Evolutionary conservation across 352 stramenopile genomes (phyloP).

Genomic region (Globisporangium irregulare): DNA sequence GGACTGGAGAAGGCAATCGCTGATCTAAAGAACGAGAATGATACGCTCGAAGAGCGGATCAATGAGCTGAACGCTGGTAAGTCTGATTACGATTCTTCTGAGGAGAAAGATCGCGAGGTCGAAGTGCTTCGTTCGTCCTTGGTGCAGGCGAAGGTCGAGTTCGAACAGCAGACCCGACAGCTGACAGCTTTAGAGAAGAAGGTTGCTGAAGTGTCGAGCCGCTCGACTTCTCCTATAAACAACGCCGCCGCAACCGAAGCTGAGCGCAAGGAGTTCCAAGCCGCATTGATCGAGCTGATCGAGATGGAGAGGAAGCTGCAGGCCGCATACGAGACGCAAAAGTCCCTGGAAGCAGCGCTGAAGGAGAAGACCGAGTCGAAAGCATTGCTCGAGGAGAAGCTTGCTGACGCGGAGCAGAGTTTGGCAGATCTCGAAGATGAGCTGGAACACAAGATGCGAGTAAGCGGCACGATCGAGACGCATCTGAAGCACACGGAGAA

Average conservation of each 20-base stretch:
- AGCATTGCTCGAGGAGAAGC: slow-evolving; percentile 36
- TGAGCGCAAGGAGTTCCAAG: slow-evolving; percentile 60
- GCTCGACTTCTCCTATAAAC: slow-evolving; percentile 20
- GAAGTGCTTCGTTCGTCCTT: slow-evolving; percentile 52
- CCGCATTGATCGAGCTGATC: slow-evolving; percentile 60
- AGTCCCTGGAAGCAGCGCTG: slow-evolving; percentile 44
- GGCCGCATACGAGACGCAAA: slow-evolving; percentile 55
- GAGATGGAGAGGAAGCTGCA: slow-evolving; percentile 68
- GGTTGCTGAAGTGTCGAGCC: slow-evolving; percentile 43
- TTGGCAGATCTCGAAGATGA: slow-evolving; percentile 50
- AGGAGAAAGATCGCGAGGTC: slow-evolving; percentile 52
- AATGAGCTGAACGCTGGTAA: slow-evolving; percentile 39
- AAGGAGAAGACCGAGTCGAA: slow-evolving; percentile 53
- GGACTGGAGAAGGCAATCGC: slow-evolving; percentile 36
- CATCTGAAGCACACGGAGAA: slow-evolving; percentile 39
- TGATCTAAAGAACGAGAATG: slow-evolving; percentile 54
- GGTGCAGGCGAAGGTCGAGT: slow-evolving; percentile 57
- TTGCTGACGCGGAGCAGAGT: slow-evolving; percentile 48
- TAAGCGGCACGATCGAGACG: slow-evolving; percentile 51
- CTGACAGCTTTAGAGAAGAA: slow-evolving; percentile 56
- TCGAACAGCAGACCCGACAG: slow-evolving; percentile 52
- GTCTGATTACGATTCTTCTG: slow-evolving; percentile 32
- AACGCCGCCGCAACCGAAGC: slow-evolving; percentile 35
- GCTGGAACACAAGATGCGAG: slow-evolving; percentile 49
- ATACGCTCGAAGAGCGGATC: slow-evolving; percentile 58